Conservation (phyloP, 768 basidiomycete species). For the Tubosaeta sp. region DNA sequence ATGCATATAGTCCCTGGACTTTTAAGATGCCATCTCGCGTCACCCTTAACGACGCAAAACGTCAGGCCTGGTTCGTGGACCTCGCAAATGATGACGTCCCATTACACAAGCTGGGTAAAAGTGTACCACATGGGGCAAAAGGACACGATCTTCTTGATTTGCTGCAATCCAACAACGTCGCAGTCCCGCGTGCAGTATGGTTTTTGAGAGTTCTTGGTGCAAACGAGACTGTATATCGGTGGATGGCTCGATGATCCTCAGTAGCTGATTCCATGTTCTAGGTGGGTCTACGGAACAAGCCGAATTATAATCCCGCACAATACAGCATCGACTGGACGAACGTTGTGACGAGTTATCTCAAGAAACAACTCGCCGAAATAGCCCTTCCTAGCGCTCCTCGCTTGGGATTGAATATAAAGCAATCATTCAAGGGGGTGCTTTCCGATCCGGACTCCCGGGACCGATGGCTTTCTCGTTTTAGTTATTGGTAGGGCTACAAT, state of each 20-base stretch:
- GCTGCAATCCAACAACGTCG: constrained; percentile 70
- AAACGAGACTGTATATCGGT: constrained; percentile 65
- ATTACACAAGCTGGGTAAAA: constrained; percentile 75
- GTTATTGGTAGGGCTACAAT: constrained; percentile 55
- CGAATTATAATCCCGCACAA: constrained; percentile 74
- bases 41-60: constrained; percentile 73
- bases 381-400: constrained; percentile 75
- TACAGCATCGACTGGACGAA: constrained; percentile 86
- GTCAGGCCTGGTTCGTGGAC: constrained; percentile 80
- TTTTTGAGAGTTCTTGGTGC: constrained; percentile 83
- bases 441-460: constrained; percentile 67
- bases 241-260: background rate
- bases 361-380: constrained; percentile 78
- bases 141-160: constrained; percentile 81
- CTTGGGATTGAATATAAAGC: constrained; percentile 74
- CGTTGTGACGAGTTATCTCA: constrained; percentile 74
- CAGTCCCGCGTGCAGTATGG: constrained; percentile 81
- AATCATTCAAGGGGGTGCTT: constrained; percentile 78
- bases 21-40: constrained; percentile 83
- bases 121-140: constrained; percentile 82
- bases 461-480: constrained; percentile 74
- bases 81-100: constrained; percentile 79
- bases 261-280: constrained; percentile 22
- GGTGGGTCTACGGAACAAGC: constrained; percentile 75
- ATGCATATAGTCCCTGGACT: constrained; percentile 42